Evolutionary conservation across 768 basidiomycete genomes (phyloP).

Genomic region (Boletus sp.): DNA sequence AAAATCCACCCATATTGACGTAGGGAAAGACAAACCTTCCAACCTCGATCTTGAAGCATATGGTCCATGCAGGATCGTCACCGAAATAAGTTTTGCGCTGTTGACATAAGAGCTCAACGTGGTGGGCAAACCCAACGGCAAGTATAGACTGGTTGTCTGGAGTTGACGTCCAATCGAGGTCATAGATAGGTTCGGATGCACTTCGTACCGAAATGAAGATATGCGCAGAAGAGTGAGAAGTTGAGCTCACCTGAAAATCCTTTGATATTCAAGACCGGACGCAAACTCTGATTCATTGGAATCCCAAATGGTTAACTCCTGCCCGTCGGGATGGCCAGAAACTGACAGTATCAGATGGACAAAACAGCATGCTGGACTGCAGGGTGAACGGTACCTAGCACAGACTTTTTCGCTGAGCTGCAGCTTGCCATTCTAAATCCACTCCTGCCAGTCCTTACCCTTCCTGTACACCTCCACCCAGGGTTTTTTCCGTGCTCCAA

Average conservation of each 20-base stretch:
- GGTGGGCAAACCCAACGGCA: slow-evolving; percentile 80
- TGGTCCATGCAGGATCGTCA: slow-evolving; percentile 73
- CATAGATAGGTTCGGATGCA: slow-evolving; percentile 59
- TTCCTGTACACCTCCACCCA: slow-evolving; percentile 67
- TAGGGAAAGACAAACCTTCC: slow-evolving; percentile 47
- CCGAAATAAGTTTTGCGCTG: slow-evolving; percentile 92
- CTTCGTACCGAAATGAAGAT: slow-evolving; percentile 7
- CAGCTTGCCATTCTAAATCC: slow-evolving; percentile 72
- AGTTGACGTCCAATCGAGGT: slow-evolving; percentile 92
- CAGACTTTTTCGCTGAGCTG: slow-evolving; percentile 90
- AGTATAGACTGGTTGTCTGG: slow-evolving; percentile 87
- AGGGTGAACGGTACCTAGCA: slow-evolving; percentile 55
- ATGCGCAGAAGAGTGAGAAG: neutral
- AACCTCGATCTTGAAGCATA: slow-evolving; percentile 68
- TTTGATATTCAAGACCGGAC: slow-evolving; percentile 77
- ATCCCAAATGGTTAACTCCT: slow-evolving; percentile 94
- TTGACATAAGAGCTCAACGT: slow-evolving; percentile 84
- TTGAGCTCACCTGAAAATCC: slow-evolving; percentile 51
- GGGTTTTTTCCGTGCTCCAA: slow-evolving; percentile 41
- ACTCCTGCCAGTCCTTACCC: slow-evolving; percentile 65
- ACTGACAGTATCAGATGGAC: slow-evolving; percentile 41
- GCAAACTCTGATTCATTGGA: slow-evolving; percentile 93
- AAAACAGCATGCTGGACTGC: neutral
- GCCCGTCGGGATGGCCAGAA: slow-evolving; percentile 52
- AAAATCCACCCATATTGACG: neutral